These are phyloP conservation scores for Daldinia vernicosa DNA, from an alignment of 495 filamentous ascomycete species.

Conservation along the genomic window DNA sequence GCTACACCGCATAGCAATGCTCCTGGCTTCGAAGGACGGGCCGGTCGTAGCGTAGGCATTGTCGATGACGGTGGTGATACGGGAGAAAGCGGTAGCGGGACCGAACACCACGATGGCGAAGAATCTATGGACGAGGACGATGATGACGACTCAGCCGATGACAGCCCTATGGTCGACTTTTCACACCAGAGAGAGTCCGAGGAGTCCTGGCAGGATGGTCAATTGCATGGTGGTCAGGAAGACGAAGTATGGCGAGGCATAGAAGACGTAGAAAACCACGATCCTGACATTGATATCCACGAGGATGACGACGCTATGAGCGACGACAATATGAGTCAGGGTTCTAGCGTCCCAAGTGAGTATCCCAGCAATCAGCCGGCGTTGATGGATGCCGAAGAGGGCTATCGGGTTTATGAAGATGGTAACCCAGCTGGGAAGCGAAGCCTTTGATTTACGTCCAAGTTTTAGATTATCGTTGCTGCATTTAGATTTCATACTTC, in stretches of 20 bases:
- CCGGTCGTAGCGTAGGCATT: conserved; percentile 15
- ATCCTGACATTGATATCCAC: conserved; percentile 46
- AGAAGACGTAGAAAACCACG: conserved; percentile 57
- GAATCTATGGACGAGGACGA: conserved; percentile 46
- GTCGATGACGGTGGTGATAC: conserved; percentile 33
- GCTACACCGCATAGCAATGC: conserved; percentile 65
- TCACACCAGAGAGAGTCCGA: conserved; percentile 20
- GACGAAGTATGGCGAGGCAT: conserved; percentile 57
- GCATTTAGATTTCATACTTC: conserved; percentile 16
- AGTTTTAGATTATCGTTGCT: conserved; percentile 8
- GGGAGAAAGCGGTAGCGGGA: conserved; percentile 47
- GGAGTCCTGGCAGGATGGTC: conserved; percentile 44
- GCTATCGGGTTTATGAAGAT: conserved; percentile 61
- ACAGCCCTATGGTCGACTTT: conserved; percentile 43
- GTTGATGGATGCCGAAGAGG: conserved; percentile 36
- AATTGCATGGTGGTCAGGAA: conserved; percentile 43
- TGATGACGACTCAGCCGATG: conserved; percentile 10
- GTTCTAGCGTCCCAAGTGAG: conserved; percentile 50
- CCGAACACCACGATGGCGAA: conserved; percentile 45
- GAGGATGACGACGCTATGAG: conserved; percentile 35
- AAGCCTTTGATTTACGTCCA: conserved; percentile 8
- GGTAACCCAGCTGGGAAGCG: conserved; percentile 46
- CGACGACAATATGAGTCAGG: conserved; percentile 43
- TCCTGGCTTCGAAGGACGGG: conserved; percentile 41
- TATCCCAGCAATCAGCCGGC: conserved; percentile 51